Conservation (phyloP, 2,329 filamentous ascomycete genomes). For the Gnomoniopsis sp. region DNA sequence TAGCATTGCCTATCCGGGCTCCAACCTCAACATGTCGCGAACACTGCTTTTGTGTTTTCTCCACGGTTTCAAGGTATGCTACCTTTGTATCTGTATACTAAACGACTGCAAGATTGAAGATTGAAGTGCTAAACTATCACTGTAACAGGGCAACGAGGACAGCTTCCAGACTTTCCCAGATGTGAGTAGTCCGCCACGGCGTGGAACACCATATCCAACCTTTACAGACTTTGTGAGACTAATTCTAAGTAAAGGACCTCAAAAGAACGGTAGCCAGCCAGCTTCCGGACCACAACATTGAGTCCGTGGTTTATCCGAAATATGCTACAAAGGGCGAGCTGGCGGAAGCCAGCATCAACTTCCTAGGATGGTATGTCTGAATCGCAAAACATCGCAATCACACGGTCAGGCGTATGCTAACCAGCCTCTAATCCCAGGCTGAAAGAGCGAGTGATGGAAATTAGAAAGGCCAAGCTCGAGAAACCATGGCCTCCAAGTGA, state of each 20-base stretch:
- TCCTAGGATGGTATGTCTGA: conserved; percentile 45
- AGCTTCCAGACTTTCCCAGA: conserved; percentile 67
- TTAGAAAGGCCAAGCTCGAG: conserved; percentile 64
- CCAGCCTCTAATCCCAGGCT: conserved; percentile 44
- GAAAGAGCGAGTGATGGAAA: conserved; percentile 75
- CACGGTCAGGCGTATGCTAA: not conserved
- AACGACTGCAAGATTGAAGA: not conserved
- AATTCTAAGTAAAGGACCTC: conserved; percentile 43
- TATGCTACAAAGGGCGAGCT: conserved; percentile 73
- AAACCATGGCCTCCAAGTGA: conserved; percentile 77
- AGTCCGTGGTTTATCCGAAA: conserved; percentile 64
- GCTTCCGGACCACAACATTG: conserved; percentile 57
- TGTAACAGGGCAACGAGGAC: conserved; percentile 58
- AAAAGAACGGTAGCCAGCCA: conserved; percentile 54
- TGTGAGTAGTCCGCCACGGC: conserved; percentile 22
- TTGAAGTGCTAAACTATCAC: not conserved
- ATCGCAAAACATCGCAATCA: not conserved
- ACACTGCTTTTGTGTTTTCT: conserved; percentile 70
- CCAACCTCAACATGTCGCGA: conserved; percentile 34
- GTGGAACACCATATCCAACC: no score
- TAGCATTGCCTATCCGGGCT: not conserved
- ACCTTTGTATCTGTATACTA: not conserved
- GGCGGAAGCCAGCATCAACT: conserved; percentile 40
- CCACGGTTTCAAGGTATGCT: conserved; percentile 66
- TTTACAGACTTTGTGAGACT: not conserved